phyloP scores from a whole-genome alignment of 2,329 filamentous ascomycete species.

The Pyrenophora teres region DNA sequence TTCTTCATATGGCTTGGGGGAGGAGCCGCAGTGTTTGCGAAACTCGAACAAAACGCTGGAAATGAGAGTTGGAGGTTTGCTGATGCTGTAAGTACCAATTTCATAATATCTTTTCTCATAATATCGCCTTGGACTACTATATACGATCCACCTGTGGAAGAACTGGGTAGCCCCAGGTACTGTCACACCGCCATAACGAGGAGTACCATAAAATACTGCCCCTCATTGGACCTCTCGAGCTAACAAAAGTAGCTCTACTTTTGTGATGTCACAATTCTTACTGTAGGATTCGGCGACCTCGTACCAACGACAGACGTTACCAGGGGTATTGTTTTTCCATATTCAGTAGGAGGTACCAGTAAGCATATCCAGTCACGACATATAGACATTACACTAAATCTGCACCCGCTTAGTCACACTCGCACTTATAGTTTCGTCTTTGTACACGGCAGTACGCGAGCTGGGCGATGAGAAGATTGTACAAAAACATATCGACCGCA shows the following conservation, averaged over 20 bases:
- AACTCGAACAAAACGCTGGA: conserved; percentile 60
- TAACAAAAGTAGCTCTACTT: conserved; percentile 45
- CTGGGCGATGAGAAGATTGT: conserved; percentile 67
- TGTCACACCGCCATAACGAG: too few species aligned
- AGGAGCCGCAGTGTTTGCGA: conserved; percentile 75
- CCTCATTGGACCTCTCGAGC: too few species aligned
- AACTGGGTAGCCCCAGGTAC: too few species aligned
- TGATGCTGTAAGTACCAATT: conserved; percentile 56
- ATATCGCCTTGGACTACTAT: too few species aligned
- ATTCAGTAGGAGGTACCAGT: conserved; percentile 74
- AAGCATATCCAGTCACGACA: too few species aligned
- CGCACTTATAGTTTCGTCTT: conserved; percentile 80
- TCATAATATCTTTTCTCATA: too few species aligned
- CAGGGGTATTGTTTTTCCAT: conserved; percentile 78
- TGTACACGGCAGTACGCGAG: conserved; percentile 68
- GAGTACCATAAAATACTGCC: too few species aligned
- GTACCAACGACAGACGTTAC: conserved; percentile 61
- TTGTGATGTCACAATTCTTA: conserved; percentile 50
- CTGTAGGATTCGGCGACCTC: conserved; percentile 58
- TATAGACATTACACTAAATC: too few species aligned
- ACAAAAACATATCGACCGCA: conserved; percentile 61
- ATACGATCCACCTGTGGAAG: too few species aligned
- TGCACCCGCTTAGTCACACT: conserved; percentile 63
- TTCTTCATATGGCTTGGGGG: conserved; percentile 81
- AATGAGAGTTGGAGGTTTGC: conserved; percentile 68